Evolutionary conservation across 805 yeast genomes (phyloP).

Genomic region (Schwanniomyces pseudopolymorphus): DNA sequence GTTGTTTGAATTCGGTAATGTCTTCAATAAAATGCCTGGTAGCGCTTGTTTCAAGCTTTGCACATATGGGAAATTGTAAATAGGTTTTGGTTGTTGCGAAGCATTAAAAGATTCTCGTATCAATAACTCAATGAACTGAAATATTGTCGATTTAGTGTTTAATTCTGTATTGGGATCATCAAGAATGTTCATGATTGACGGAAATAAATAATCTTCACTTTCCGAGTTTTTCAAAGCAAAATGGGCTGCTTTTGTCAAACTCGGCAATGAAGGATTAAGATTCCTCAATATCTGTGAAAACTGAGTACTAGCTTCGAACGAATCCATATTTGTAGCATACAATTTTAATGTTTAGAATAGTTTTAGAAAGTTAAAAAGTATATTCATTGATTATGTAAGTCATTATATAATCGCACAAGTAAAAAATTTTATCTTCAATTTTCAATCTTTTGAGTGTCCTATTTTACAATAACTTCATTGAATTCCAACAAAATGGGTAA

Average conservation of each 20-base stretch:
- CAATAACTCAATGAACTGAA: constrained; percentile 69
- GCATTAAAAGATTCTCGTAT: constrained; percentile 36
- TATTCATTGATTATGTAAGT: neutral
- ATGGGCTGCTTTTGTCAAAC: constrained; percentile 50
- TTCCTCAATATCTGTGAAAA: constrained; percentile 64
- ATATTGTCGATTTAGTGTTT: constrained; percentile 62
- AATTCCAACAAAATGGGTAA: constrained; percentile 58
- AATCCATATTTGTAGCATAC: constrained; percentile 56
- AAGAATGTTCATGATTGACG: constrained; percentile 62
- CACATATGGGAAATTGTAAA: constrained; percentile 38
- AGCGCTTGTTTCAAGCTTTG: constrained; percentile 29
- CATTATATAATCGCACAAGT: neutral
- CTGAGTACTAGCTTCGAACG: constrained; percentile 81
- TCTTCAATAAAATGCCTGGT: constrained; percentile 33
- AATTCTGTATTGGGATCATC: constrained; percentile 48
- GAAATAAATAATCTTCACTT: constrained; percentile 65
- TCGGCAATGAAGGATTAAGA: constrained; percentile 61
- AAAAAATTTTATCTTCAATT: constrained; percentile 1
- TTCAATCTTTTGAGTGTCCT: neutral
- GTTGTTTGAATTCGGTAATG: constrained; percentile 36
- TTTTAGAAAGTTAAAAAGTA: no score
- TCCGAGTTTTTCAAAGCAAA: constrained; percentile 59
- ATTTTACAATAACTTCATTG: neutral
- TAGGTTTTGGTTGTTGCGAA: constrained; percentile 34
- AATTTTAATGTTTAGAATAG: neutral